Base-by-base conservation (phyloP, 192 early-diverging fungal genomes). In the Kickxella alabastrina region DNA sequence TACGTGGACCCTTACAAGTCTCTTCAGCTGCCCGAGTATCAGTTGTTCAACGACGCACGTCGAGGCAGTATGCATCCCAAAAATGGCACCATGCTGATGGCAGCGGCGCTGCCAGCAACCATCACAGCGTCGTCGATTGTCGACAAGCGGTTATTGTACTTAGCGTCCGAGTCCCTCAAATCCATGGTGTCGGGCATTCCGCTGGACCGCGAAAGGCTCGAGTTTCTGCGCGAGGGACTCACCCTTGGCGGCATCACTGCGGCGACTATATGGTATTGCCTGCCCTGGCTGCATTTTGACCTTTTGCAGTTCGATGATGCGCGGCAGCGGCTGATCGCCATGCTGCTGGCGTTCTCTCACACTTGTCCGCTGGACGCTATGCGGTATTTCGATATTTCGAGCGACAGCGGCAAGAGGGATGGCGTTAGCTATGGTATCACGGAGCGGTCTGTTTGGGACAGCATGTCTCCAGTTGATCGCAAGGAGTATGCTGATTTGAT, bases 141-240 rank as follows among this genome's bases (percentile, higher is more conserved):
- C 0, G 57, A 67, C 39, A 47, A 31, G 34, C 36, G 49, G 10
- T 21, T 72, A 24, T 18, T 59, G 2, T 19, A 35, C 8, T 25
- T 64, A 53, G 43, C 61, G 0, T n/a, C 50, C 1, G 46, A 22
- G 2, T 37, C 61, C 4, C 39, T 72, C 21, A 45, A 34, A 10
- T n/a, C 27, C 2, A 49, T 72, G 62, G 19, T 72, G 15, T 4
- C 24, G 7, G 52, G 36, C 2, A 26, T 65, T 24, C 19, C 21
- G 17, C 41, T 72, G 22, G 69, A 72, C 34, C 57, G 69, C 32
- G 69, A 72, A 45, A 51, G 69, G 0, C 54, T 72, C 1, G 53
- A 60, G 23, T 52, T 65, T 38, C n/a, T 72, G 13, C 54, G 29
- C 28, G 57, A 52, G 18, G 59, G 57, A 0, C 23, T 72, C 19